Evolutionary conservation across 208 protist genomes (phyloP).

Genomic region (Acanthamoeba castellanii): DNA sequence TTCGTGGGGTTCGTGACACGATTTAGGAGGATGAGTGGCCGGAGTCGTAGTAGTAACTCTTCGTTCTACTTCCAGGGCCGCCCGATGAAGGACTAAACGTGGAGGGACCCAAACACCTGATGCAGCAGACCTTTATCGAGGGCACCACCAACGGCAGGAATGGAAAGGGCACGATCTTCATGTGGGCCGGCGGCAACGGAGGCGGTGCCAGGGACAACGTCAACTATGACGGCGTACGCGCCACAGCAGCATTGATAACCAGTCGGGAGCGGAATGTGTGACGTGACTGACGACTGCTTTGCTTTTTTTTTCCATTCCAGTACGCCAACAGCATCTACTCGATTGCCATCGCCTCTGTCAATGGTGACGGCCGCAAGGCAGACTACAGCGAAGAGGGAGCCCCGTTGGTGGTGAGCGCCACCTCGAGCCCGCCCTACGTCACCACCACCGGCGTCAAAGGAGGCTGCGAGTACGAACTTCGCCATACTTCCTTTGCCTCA

Average conservation of each 20-base stretch:
- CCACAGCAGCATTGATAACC: background rate
- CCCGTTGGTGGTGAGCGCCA: background rate
- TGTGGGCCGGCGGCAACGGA: constrained; percentile 51
- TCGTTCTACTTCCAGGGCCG: background rate
- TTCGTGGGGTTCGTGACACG: background rate
- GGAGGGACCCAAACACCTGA: background rate
- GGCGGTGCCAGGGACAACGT: background rate
- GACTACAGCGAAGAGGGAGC: constrained; percentile 35
- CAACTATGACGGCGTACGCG: constrained; percentile 33
- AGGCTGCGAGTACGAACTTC: background rate
- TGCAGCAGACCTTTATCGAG: background rate
- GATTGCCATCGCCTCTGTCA: background rate
- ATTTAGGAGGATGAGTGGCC: background rate
- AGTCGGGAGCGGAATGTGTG: background rate
- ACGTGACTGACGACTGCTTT: no score
- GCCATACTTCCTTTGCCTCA: no score
- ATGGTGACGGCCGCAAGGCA: background rate
- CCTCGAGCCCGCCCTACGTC: background rate
- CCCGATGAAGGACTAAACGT: background rate
- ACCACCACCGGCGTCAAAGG: background rate
- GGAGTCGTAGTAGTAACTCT: no score
- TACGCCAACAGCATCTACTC: constrained; percentile 60
- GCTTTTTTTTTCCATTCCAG: background rate
- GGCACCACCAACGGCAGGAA: background rate
- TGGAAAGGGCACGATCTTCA: background rate